Percentiles rank a stretch among this genome's conserved stretches.
These are phyloP conservation scores for Aureobasidium sp. DNA, from an alignment of 2,329 filamentous ascomycete genomes.

Conservation along the genomic window DNA sequence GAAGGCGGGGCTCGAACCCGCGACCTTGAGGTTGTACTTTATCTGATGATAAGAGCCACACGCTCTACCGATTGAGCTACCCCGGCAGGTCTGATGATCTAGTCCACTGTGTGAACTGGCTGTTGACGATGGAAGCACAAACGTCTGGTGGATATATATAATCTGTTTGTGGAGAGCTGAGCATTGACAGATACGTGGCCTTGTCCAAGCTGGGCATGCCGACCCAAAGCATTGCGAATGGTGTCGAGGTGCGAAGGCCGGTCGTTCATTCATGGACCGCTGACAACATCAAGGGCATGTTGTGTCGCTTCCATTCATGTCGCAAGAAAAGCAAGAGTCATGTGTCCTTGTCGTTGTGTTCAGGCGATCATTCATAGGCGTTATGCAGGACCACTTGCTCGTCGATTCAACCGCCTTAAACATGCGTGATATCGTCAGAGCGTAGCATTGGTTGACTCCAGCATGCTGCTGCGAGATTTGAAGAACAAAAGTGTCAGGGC, in stretches of 20 bases:
- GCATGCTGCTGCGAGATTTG: neutral
- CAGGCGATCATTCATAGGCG: no score
- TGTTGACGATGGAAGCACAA: neutral
- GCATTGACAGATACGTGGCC: neutral
- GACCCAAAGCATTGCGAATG: neutral
- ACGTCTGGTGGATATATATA: neutral
- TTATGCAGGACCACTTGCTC: neutral
- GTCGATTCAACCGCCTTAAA: neutral
- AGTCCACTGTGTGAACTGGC: neutral
- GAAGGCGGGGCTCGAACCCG: constrained; percentile 16
- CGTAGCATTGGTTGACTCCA: neutral
- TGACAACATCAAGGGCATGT: no score
- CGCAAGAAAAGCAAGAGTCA: neutral
- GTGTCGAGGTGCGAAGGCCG: no score
- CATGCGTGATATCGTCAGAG: neutral
- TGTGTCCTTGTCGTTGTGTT: neutral
- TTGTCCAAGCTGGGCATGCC: neutral
- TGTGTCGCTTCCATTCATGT: neutral
- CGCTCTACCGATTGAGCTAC: constrained; percentile 42
- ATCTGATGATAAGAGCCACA: constrained; percentile 34
- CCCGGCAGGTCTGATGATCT: constrained; percentile 24
- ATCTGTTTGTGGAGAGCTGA: neutral
- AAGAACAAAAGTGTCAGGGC: neutral
- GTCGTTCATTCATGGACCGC: no score
- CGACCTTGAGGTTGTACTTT: constrained; percentile 18